phyloP scores from a whole-genome alignment of 2,329 filamentous ascomycete species.

The Colletotrichum eleusines region DNA sequence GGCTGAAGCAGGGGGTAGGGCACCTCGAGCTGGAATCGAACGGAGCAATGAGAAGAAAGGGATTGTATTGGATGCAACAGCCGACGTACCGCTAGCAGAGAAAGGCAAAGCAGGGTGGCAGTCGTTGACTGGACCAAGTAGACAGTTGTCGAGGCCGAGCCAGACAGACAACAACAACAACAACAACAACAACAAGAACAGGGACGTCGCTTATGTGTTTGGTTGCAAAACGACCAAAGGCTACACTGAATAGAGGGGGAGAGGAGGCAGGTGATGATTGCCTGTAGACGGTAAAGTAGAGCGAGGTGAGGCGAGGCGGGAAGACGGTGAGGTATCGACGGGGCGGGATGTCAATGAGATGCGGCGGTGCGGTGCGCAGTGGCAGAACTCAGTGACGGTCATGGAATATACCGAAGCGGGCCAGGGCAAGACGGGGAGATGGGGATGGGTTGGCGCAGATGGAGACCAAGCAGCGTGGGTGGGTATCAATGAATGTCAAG shows the following conservation, averaged over 20 bases:
- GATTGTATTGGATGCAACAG: slow-evolving; percentile 30
- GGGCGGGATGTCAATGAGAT: slow-evolving; percentile 34
- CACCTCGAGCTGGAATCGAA: slow-evolving; percentile 37
- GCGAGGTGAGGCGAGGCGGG: slow-evolving; percentile 12
- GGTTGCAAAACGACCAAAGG: slow-evolving; percentile 7
- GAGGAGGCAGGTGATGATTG: not conserved
- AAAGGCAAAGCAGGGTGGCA: slow-evolving; percentile 19
- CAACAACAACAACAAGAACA: too few species aligned
- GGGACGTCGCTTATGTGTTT: slow-evolving; percentile 3
- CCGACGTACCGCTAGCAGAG: slow-evolving; percentile 24
- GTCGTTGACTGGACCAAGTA: slow-evolving; percentile 15
- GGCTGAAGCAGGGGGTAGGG: slow-evolving; percentile 34
- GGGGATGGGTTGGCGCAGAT: slow-evolving; percentile 32
- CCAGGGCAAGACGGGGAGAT: slow-evolving; percentile 27
- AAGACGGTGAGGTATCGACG: slow-evolving; percentile 22
- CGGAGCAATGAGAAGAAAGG: slow-evolving; percentile 28
- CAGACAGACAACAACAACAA: slow-evolving; percentile 10
- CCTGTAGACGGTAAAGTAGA: not conserved
- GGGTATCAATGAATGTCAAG: slow-evolving; percentile 24
- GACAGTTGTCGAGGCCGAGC: slow-evolving; percentile 6
- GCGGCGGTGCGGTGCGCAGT: slow-evolving; percentile 34
- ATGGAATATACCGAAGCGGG: slow-evolving; percentile 40
- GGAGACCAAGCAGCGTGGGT: slow-evolving; percentile 21
- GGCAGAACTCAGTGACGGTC: slow-evolving; percentile 30
- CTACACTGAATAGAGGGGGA: not conserved